A percentile compares a stretch with the other conserved stretches of the same genome.
Evolutionary conservation across 306 rosid species (phyloP).

Genomic region (Vicia faba): DNA sequence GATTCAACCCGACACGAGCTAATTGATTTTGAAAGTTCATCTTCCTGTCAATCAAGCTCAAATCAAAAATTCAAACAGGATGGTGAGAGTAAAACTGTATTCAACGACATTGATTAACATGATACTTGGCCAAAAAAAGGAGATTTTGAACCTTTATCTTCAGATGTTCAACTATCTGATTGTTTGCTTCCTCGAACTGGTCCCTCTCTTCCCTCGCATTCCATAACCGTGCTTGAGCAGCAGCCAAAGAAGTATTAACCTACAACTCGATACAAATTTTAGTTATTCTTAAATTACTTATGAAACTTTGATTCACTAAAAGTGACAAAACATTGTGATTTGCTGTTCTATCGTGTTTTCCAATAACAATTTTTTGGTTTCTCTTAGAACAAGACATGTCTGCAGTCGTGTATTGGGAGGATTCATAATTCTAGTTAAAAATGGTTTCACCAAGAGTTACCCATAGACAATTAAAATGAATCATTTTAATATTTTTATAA

Average conservation of each 20-base stretch:
- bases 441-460: conserved; percentile 25
- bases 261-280: conserved; percentile 41
- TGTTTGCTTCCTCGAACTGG: conserved; percentile 96
- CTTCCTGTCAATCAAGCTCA: conserved; percentile 67
- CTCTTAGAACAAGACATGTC: neutral
- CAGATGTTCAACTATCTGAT: conserved; percentile 83
- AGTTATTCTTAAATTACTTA: conserved; percentile 24
- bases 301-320: conserved; percentile 16
- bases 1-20: conserved; percentile 73
- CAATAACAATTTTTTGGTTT: neutral
- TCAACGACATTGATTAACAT: conserved; percentile 23
- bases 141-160: conserved; percentile 63
- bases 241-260: conserved; percentile 85
- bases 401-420: too few relatives aligned
- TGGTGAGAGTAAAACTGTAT: conserved; percentile 19
- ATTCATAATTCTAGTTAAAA: too few relatives aligned
- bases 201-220: conserved; percentile 94
- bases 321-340: neutral
- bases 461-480: too few relatives aligned
- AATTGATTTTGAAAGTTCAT: conserved; percentile 77
- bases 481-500: too few relatives aligned
- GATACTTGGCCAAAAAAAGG: conserved; percentile 19
- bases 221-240: conserved; percentile 82
- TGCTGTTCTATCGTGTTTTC: neutral
- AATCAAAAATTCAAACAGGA: conserved; percentile 27